phyloP scores from a whole-genome alignment of 176 grass and related monocot genomes.

The Lolium perenne region DNA sequence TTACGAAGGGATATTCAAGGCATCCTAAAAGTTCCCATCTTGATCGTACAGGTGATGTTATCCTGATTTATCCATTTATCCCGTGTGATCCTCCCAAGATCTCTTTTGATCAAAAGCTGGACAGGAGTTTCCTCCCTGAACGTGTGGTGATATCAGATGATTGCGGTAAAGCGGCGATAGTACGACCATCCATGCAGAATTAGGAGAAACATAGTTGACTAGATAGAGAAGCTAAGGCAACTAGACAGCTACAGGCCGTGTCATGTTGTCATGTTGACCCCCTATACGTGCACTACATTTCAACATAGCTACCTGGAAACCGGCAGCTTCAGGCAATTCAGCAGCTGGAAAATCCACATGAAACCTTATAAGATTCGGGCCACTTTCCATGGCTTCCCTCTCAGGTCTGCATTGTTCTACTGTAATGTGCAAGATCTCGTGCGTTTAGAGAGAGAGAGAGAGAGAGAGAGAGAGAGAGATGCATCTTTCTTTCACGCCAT shows the following conservation, averaged over 20 bases:
- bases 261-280: background rate
- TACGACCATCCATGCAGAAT: conserved; percentile 30
- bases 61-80: conserved; percentile 8
- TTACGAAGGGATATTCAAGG: background rate
- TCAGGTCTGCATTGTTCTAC: too few species aligned
- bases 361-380: too few species aligned
- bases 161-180: background rate
- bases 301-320: too few species aligned
- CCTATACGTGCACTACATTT: too few species aligned
- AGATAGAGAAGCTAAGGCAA: background rate
- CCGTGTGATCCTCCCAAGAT: conserved; percentile 12
- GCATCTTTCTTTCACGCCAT: too few species aligned
- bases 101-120: conserved; percentile 31
- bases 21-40: conserved; percentile 33
- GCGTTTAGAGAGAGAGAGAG: too few species aligned
- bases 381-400: too few species aligned
- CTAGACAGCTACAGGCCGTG: background rate
- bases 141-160: background rate
- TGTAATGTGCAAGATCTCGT: too few species aligned
- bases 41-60: conserved; percentile 1
- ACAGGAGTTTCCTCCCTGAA: background rate
- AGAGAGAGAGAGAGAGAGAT: too few species aligned
- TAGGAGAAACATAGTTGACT: conserved; percentile 1
- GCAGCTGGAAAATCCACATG: too few species aligned
- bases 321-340: too few species aligned